Base-by-base conservation (phyloP, 352 stramenopile genomes). In the Globisporangium sylvaticum region DNA sequence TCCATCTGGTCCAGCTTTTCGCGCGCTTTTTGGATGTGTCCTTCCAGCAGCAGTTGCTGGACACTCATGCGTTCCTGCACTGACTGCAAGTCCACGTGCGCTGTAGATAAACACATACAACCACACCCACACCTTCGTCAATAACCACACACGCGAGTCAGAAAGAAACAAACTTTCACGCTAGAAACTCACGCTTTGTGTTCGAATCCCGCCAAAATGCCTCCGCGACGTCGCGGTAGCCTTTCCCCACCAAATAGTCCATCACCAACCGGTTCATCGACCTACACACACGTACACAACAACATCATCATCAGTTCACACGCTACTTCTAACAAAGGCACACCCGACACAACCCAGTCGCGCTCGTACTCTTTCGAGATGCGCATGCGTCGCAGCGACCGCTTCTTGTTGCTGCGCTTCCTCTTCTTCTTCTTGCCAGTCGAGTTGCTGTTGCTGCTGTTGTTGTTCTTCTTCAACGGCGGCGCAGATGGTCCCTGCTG, bases 181-280 rank as follows among this genome's bases (percentile, higher is more conserved):
- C 31, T 34, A 60, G 5, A 25, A 10, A 84, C 83, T 57, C 69
- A 92, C 84, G 84, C 64, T 88, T 87, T 9, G 81, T 91, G 63
- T 67, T 81, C 32, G 84, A 90, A 55, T 92, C 82, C 3, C 73
- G 69, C 82, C 79, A 89, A 56, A 92, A 90, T 6, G 84, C 84
- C 67, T 92, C 84, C 6, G 84, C 84, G 46, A 91, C 83, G 22
- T 92, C 79, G 58, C 83, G 81, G 48, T 90, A 91, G 56, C 84
- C 84, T 67, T 90, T 92, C 12, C 84, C 83, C 4, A 92, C 81
- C n/a, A 92, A 73, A 53, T 91, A 92, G 50, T 92, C 83, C 84
- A 92, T 91, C 66, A 92, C 84, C 14, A 92, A 62, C 9, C 83
- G 81, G 59, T 92, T 88, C 84, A 92, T 92, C 1, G 73, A 88